phyloP scores from a whole-genome alignment of 163 green algal genomes.

The Chlamydomonas reinhardtii region DNA sequence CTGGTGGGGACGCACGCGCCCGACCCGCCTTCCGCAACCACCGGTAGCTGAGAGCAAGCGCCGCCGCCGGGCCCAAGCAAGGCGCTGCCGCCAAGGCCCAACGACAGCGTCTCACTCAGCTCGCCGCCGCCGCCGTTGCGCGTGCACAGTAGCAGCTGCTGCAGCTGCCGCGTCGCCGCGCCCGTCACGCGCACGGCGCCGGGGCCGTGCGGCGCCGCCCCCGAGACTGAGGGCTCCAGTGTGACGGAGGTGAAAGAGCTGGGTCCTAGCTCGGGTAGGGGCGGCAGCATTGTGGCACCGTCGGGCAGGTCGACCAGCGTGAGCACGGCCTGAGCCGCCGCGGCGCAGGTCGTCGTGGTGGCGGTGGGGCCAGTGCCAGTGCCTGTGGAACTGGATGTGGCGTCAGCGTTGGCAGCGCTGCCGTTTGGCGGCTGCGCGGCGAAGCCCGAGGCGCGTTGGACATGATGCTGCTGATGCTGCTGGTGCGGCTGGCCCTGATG shows the following conservation, averaged over 20 bases:
- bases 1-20: no score
- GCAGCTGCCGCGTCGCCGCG: background rate
- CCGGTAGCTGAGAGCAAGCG: background rate
- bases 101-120: background rate
- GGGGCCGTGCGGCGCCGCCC: no score
- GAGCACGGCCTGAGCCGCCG: background rate
- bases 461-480: no score
- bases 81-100: background rate
- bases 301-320: background rate
- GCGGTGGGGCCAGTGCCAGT: no score
- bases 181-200: background rate
- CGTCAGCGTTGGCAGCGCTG: background rate
- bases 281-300: background rate
- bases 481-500: background rate
- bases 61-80: background rate
- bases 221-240: no score
- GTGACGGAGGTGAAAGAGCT: no score
- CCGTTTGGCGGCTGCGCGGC: background rate
- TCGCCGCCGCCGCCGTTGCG: no score
- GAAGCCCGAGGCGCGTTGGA: no score
- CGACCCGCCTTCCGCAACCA: no score
- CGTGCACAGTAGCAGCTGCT: background rate
- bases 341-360: no score
- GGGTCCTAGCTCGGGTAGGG: no score
- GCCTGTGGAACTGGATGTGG: background rate